Base-by-base conservation (phyloP, 2,329 filamentous ascomycete genomes). In the Aschersonia sp. region DNA sequence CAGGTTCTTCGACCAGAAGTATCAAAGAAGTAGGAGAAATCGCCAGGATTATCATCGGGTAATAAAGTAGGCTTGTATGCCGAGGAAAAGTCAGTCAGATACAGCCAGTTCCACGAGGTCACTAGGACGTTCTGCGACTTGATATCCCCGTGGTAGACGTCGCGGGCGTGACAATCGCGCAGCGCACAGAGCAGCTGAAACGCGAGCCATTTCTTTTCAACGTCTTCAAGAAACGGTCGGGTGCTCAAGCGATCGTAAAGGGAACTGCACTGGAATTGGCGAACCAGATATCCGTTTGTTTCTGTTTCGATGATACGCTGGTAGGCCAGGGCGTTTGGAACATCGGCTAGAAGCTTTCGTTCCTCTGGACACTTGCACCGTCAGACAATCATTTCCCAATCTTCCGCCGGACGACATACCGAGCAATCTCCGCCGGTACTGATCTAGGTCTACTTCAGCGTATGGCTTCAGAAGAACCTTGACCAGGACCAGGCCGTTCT, bases 21-120 rank as follows among this genome's bases (percentile, higher is more conserved):
- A 58, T 98, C 92, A 57, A 97, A 98, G 61, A 90, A 98, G 64
- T 96, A 97, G 1, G 89, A 95, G 59, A 97, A 98, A 58, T 97
- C 88, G 12, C 87, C 89, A 1, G 92, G 92, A 58, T 98, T 97
- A 58, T 98, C 89, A 63, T 96, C 90, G 3, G 92, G 92, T 3
- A 98, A 72, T 63, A 87, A 87, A 5, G 89, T 86, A 9, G 89
- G 92, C 60, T 98, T 98, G 69, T 94, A 97, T 0, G 86, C 83
- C 0, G 90, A 88, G 4, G 90, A 95, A 63, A 97, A 98, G 63
- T 98, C 92, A n/a, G 89, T 83, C 39, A 98, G 75, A 62, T 97
- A 98, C 2, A 98, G 75, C 92, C 94, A 98, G 68, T 97, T 96
- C 92, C 92, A 98, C 6, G 92, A 97, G 0, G 92, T 98, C 46